A percentile compares a stretch with the other conserved stretches of the same genome.
Conservation (phyloP, 2,329 filamentous ascomycete species). For the Thyridium curvatum region DNA sequence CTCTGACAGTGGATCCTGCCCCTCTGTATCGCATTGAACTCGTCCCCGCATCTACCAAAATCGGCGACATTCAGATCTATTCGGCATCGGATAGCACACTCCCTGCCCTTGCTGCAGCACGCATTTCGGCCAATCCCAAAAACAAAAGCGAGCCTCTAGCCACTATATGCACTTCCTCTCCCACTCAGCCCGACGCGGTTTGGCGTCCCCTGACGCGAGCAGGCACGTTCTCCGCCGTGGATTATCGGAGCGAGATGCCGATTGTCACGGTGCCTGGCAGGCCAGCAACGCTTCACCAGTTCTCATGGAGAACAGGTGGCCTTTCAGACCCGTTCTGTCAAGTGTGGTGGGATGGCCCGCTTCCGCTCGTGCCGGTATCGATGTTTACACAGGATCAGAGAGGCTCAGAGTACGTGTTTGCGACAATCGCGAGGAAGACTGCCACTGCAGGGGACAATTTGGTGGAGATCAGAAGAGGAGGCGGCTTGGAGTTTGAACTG, state of each 20-base stretch:
- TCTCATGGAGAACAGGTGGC: slow-evolving; percentile 1
- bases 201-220: slow-evolving; percentile 1
- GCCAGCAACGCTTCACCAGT: slow-evolving; percentile 1
- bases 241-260: slow-evolving; percentile 1
- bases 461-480: slow-evolving; percentile 2
- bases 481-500: slow-evolving; percentile 1
- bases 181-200: slow-evolving; percentile 1
- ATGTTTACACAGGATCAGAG: slow-evolving; percentile 2
- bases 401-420: slow-evolving; percentile 2
- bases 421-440: slow-evolving; percentile 2
- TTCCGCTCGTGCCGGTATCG: neutral
- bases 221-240: slow-evolving; percentile 1
- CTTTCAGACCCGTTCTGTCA: slow-evolving; percentile 2
- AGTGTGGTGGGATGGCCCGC: slow-evolving; percentile 2
- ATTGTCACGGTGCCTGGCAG: slow-evolving; percentile 2
- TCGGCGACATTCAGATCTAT: slow-evolving; percentile 2
- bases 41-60: slow-evolving; percentile 1
- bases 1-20: slow-evolving; percentile 2
- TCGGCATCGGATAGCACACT: neutral
- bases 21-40: slow-evolving; percentile 2
- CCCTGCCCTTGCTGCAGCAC: slow-evolving; percentile 1
- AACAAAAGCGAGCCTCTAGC: slow-evolving; percentile 2
- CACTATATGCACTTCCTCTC: slow-evolving; percentile 2
- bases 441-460: slow-evolving; percentile 1
- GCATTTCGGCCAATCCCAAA: slow-evolving; percentile 2